Evolutionary conservation across 2,329 filamentous ascomycete species (phyloP), one percentile per base, ranked within the genome.

Genomic region (Verticillium alfalfae): DNA sequence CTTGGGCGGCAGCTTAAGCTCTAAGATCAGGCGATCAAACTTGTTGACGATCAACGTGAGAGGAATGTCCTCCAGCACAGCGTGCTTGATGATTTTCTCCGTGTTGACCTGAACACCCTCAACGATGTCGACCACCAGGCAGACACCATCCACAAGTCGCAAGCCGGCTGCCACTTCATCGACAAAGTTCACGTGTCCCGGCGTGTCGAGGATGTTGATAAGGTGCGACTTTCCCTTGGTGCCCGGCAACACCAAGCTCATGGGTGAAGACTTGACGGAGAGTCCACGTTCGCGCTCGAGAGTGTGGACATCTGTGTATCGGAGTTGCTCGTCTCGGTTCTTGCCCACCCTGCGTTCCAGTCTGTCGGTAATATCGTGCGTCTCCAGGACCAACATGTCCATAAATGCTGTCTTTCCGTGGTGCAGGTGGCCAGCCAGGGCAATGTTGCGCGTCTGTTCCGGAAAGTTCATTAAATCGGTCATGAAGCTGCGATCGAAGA

Each of bases 81-180:
- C 93, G 75, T 99, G 92, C 77, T 92, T 96, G 78, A 99, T 97
- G 69, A 97, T 93, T 73, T 97, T 91, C 77, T 99, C 94, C 0
- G 95, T 96, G 74, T 97, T 97, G 69, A 95, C 85, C 78, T 98
- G 95, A n/a, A 99, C 93, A n/a, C 95, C 95, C 75, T 99, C 95
- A 1, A 99, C 92, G 26, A 97, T 92, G 73, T 99, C 95, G 16
- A 99, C 93, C 15, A 99, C 89, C 57, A 99, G 79, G 59, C 96
- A 94, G 31, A 98, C 88, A 63, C 95, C 95, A 72, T 99, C 95
- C 4, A 91, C 93, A 59, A 99, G 78, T 52, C 95, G 87, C 69
- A 97, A 80, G 1, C 93, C 90, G 5, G 93, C 88, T 9, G 95
- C 95, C 41, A 99, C 92, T 75, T 99, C 95, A 72, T 99, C 95